Conservation (phyloP, 1,139 yeast species). For the Candida sanyaensis region DNA sequence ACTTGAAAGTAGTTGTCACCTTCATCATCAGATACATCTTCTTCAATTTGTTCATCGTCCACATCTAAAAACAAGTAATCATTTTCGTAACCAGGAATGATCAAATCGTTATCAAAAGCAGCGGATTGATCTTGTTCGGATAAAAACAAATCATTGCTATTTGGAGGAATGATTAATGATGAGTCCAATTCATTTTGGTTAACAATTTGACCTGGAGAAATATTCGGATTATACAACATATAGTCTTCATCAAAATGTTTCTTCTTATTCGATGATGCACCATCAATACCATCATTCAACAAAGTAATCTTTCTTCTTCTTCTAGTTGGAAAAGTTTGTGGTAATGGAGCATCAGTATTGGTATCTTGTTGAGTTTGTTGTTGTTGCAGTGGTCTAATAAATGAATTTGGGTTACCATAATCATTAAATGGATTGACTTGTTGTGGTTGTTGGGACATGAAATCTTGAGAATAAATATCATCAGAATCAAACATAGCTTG, state of each 20-base stretch:
- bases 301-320: slow-evolving; percentile 38
- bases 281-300: slow-evolving; percentile 19
- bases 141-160: slow-evolving; percentile 7
- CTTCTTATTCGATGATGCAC: slow-evolving; percentile 17
- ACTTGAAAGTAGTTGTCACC: slow-evolving; percentile 42
- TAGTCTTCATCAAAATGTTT: slow-evolving; percentile 36
- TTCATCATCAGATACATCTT: slow-evolving; percentile 39
- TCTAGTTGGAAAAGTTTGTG: slow-evolving; percentile 22
- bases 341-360: slow-evolving; percentile 12
- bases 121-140: slow-evolving; percentile 1
- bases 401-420: slow-evolving; percentile 41
- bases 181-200: slow-evolving; percentile 25
- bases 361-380: slow-evolving; percentile 15
- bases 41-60: slow-evolving; percentile 34
- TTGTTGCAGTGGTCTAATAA: slow-evolving; percentile 21
- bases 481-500: slow-evolving; percentile 3
- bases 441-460: slow-evolving; percentile 3
- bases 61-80: slow-evolving; percentile 37
- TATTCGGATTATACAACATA: slow-evolving; percentile 43
- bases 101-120: slow-evolving; percentile 8
- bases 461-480: slow-evolving; percentile 5
- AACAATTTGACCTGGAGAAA: slow-evolving; percentile 45
- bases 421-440: slow-evolving; percentile 34
- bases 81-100: slow-evolving; percentile 37
- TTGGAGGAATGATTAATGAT: slow-evolving; percentile 31